A percentile compares a stretch with the other conserved stretches of the same genome.
Conservation (phyloP, 768 basidiomycete genomes). For the Kwoniella mangroviensis region DNA sequence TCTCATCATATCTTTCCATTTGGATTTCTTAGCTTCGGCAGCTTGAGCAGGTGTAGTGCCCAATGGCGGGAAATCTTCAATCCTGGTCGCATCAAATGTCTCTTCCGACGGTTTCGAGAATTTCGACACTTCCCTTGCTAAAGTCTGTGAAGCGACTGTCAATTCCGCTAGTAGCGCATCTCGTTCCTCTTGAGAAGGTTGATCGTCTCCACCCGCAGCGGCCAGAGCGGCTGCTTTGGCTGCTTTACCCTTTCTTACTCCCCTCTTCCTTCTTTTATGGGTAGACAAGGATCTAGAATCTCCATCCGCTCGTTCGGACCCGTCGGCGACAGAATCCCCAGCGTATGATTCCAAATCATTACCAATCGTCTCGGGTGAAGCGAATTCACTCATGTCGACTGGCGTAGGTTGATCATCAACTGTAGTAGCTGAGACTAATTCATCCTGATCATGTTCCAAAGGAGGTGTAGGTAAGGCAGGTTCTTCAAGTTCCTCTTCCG, state of each 20-base stretch:
- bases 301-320: constrained; percentile 27
- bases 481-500: constrained; percentile 8
- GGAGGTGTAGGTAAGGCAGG: constrained; percentile 35
- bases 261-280: constrained; percentile 80
- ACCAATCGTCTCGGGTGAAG: constrained; percentile 35
- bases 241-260: constrained; percentile 77
- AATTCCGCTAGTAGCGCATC: constrained; percentile 65
- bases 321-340: constrained; percentile 16
- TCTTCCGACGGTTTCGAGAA: constrained; percentile 35
- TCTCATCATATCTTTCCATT: constrained; percentile 79
- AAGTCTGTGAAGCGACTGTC: constrained; percentile 76
- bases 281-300: constrained; percentile 70
- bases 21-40: constrained; percentile 75
- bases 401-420: constrained; percentile 45
- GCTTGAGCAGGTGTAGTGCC: constrained; percentile 49
- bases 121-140: constrained; percentile 74
- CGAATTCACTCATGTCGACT: constrained; percentile 22
- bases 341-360: constrained; percentile 6
- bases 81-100: constrained; percentile 28
- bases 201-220: constrained; percentile 58
- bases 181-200: constrained; percentile 58
- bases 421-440: constrained; percentile 41
- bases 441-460: constrained; percentile 36
- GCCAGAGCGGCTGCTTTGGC: constrained; percentile 55
- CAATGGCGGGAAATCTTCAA: constrained; percentile 60